Evolutionary conservation across 2,329 filamentous ascomycete genomes (phyloP).

Genomic region (Penicillium sp.): DNA sequence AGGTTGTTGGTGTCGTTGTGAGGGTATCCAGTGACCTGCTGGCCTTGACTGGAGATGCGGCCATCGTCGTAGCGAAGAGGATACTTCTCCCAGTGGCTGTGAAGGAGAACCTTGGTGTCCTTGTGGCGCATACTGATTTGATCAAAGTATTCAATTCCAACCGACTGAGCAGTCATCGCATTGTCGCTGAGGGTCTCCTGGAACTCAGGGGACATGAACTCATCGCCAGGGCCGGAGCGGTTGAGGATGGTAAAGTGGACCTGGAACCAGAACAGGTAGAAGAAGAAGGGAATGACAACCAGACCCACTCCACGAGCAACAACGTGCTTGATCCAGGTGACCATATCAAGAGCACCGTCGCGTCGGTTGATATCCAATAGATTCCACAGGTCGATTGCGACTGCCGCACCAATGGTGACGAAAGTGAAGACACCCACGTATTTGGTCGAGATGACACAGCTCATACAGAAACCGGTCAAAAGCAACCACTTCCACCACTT

Average conservation of each 20-base stretch:
- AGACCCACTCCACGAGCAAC: conserved; percentile 80
- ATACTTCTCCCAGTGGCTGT: conserved; percentile 87
- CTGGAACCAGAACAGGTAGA: conserved; percentile 99
- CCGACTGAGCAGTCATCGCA: conserved; percentile 80
- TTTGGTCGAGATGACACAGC: conserved; percentile 97
- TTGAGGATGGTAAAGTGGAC: conserved; percentile 92
- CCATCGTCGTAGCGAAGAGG: conserved; percentile 96
- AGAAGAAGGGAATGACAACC: conserved; percentile 89
- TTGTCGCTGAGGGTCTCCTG: conserved; percentile 97
- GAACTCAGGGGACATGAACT: conserved; percentile 98
- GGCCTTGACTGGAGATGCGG: conserved; percentile 93
- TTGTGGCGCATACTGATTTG: conserved; percentile 87
- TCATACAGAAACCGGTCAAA: conserved; percentile 88
- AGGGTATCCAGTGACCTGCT: conserved; percentile 97
- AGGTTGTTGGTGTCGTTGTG: conserved; percentile 99
- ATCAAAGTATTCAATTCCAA: conserved; percentile 89
- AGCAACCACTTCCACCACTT: conserved; percentile 99
- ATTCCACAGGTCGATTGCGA: conserved; percentile 93
- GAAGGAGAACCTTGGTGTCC: conserved; percentile 93
- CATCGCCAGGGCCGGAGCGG: conserved; percentile 89
- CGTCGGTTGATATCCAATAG: conserved; percentile 85
- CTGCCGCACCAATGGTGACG: conserved; percentile 91
- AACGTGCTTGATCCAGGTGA: conserved; percentile 86
- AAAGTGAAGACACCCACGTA: conserved; percentile 97
- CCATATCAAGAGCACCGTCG: conserved; percentile 75